Evolutionary conservation across 805 yeast species (phyloP), one percentile per base, ranked within the genome.

Genomic region (Lachancea fermentati): DNA sequence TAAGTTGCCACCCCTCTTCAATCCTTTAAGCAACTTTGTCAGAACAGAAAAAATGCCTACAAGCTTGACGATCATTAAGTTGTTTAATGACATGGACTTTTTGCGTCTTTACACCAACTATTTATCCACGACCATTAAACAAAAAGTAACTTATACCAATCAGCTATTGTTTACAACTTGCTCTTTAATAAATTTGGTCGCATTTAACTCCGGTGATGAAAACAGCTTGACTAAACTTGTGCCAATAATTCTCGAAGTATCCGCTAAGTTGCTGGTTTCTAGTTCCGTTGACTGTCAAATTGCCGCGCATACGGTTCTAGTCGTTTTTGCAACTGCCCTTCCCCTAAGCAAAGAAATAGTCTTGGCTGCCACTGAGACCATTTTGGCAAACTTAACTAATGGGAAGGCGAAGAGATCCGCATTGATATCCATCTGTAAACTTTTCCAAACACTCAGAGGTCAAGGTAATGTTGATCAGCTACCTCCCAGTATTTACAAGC

Each of bases 131-230:
- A 54, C 63, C 19, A 63, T 86, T 30, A 58, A 71, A 13, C 75
- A 75, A 47, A 71, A 71, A 34, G 74, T 75, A 33, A 72, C 79
- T 8, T 85, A 78, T 62, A 78, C 83, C 44, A 74, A 75, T 37
- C 84, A 84, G 56, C 67, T 89, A 41, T 77, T 91, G 11, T 89
- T 93, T 58, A 85, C 82, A 65, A 76, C 89, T 12, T 77, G 94
- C 32, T 70, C 78, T 48, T 67, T 67, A 15, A 78, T 88, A 47
- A 69, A 81, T 19, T 67, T 86, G 42, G 80, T 89, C 34, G 76
- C 88, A 0, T 64, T 76, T 56, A 75, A 64, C 31, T 60, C 73
- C 1, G 62, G 54, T 13, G 62, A 67, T 37, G 67, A 58, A 22
- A 63, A 62, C 6, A 71, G 65, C 36, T 62, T 82, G 34, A 68